Base-by-base conservation (phyloP, 495 filamentous ascomycete genomes). In the Penicillium odoratum region DNA sequence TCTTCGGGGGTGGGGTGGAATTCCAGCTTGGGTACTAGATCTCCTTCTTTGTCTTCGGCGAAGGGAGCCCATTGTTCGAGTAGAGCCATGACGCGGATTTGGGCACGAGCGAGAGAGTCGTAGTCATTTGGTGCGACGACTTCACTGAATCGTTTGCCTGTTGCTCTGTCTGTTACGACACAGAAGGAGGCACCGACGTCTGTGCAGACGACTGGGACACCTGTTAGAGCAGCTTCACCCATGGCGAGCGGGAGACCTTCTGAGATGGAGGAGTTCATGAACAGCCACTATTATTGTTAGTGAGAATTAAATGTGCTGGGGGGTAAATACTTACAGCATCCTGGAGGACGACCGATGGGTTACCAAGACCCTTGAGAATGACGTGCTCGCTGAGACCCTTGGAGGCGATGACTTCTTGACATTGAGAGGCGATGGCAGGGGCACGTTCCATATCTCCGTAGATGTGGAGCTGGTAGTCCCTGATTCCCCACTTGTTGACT, bases 191-290 rank as follows among this genome's bases (percentile, higher is more conserved):
- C 48, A 21, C 48, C 48, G 30, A 51, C 48, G 18, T 51, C 48
- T 29, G 48, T 51, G 26, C 48, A 51, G 34, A 51, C 48, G 48
- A 51, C 48, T 15, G 48, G 48, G 31, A 51, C 48, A 51, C 48
- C 48, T 5, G 48, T 51, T 0, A 51, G n/a, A 11, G 48, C 48
- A 9, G 48, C 48, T 51, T 51, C 48, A 51, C 48, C 48, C 48
- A 51, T 51, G 9, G 48, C 48, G 3, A 51, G 15, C 7, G 48
- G 48, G n/a, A 51, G 48, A 51, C 48, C 48, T 25, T 51, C 48
- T 9, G 48, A 51, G 48, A 51, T 36, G 31, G 48, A 51, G 21
- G 48, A 51, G 48, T 51, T 51, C 48, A 51, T 51, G 48, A 51
- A 51, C 7, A 51, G 16, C 48, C 48, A 51, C 31, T 47, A 9